phyloP scores from a whole-genome alignment of 805 yeast species.

The Candida nitratophila region DNA sequence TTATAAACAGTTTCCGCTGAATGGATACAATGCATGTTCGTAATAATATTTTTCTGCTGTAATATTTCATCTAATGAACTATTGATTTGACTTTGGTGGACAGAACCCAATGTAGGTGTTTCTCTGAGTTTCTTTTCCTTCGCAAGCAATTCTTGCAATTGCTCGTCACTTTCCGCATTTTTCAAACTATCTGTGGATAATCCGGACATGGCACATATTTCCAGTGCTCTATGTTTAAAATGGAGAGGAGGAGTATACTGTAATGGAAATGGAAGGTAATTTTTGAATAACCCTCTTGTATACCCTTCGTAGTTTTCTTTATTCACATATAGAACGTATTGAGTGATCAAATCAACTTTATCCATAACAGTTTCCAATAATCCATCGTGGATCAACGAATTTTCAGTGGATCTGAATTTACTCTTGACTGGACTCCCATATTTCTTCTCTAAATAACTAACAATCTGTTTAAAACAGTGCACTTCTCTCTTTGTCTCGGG shows the following conservation, averaged over 20 bases:
- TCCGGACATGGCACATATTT: slow-evolving; percentile 26
- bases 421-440: not conserved
- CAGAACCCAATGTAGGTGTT: slow-evolving; percentile 21
- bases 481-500: slow-evolving; percentile 1
- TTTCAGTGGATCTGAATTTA: slow-evolving; percentile 11
- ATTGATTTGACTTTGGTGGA: slow-evolving; percentile 19
- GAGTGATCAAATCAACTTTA: slow-evolving; percentile 40
- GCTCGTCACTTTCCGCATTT: slow-evolving; percentile 18
- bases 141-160: slow-evolving; percentile 17
- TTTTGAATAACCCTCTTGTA: slow-evolving; percentile 47
- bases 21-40: slow-evolving; percentile 23
- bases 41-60: slow-evolving; percentile 20
- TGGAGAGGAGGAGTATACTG: slow-evolving; percentile 62
- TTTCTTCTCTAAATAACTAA: slow-evolving; percentile 19
- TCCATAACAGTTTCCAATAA: slow-evolving; percentile 34
- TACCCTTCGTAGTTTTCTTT: slow-evolving; percentile 51
- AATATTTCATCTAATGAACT: slow-evolving; percentile 15
- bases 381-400: slow-evolving; percentile 36
- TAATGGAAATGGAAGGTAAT: slow-evolving; percentile 62
- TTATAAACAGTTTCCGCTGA: slow-evolving; percentile 6
- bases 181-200: slow-evolving; percentile 24
- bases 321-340: slow-evolving; percentile 51
- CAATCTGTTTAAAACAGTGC: slow-evolving; percentile 38
- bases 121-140: slow-evolving; percentile 17
- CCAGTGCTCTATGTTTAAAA: slow-evolving; percentile 27